Evolutionary conservation across 768 basidiomycete species (phyloP).

Genomic region (Tubosaeta sp.): DNA sequence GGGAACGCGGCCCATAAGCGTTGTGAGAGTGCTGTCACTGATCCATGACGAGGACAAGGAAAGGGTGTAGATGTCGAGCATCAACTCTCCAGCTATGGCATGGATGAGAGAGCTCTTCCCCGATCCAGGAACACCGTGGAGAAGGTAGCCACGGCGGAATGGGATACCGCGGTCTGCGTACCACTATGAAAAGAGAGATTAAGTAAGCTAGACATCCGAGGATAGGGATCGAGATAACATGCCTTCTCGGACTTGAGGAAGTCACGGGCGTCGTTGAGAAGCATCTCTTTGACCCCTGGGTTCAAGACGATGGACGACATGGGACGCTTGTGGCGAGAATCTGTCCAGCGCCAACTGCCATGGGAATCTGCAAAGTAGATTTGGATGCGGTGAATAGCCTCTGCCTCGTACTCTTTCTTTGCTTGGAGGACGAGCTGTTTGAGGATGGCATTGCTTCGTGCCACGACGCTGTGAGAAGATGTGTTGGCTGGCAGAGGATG

Average conservation of each 20-base stretch:
- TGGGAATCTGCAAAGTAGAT: slow-evolving; percentile 89
- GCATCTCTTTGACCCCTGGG: slow-evolving; percentile 87
- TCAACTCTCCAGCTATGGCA: slow-evolving; percentile 81
- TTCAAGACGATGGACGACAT: slow-evolving; percentile 84
- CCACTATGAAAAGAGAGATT: slow-evolving; percentile 47
- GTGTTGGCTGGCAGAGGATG: slow-evolving; percentile 11
- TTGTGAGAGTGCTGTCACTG: slow-evolving; percentile 79
- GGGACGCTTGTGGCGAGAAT: slow-evolving; percentile 85
- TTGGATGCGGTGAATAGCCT: slow-evolving; percentile 81
- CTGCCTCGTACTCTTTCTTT: slow-evolving; percentile 86
- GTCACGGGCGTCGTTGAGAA: slow-evolving; percentile 75
- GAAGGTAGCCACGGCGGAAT: slow-evolving; percentile 82
- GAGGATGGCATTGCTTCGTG: slow-evolving; percentile 76
- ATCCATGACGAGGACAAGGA: slow-evolving; percentile 85
- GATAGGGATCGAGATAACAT: slow-evolving; percentile 14
- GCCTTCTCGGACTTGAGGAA: slow-evolving; percentile 83
- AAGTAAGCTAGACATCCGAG: neutral
- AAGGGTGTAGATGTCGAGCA: slow-evolving; percentile 89
- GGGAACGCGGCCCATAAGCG: slow-evolving; percentile 84
- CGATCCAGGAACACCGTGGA: slow-evolving; percentile 81
- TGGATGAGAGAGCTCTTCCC: slow-evolving; percentile 87
- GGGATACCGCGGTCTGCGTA: slow-evolving; percentile 92
- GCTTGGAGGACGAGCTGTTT: slow-evolving; percentile 88
- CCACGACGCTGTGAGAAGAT: slow-evolving; percentile 57
- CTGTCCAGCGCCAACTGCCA: slow-evolving; percentile 85